Evolutionary conservation across 1,139 yeast genomes (phyloP).

Genomic region (Diutina ranongensis): DNA sequence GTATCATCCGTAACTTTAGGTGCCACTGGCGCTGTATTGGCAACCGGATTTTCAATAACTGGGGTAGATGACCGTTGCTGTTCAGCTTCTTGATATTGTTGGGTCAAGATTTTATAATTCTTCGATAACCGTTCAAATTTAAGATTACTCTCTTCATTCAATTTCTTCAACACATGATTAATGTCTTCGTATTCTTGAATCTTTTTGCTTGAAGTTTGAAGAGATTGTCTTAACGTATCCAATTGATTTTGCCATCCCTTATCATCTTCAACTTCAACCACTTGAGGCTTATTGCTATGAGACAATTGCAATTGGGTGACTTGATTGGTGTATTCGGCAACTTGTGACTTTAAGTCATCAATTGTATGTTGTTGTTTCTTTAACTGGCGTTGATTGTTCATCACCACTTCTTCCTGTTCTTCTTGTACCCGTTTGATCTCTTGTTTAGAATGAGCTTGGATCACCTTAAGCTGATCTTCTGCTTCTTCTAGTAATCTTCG

Average conservation of each 20-base stretch:
- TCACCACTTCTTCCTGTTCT: slow-evolving; percentile 49
- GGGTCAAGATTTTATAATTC: slow-evolving; percentile 50
- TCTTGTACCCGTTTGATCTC: slow-evolving; percentile 31
- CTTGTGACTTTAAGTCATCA: slow-evolving; percentile 29
- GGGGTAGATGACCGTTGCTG: slow-evolving; percentile 8
- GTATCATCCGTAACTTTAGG: slow-evolving; percentile 9
- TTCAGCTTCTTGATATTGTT: slow-evolving; percentile 35
- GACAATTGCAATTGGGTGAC: slow-evolving; percentile 22
- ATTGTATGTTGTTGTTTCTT: slow-evolving; percentile 41
- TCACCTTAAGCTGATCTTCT: slow-evolving; percentile 44
- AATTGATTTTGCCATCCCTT: slow-evolving; percentile 20
- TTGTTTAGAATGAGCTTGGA: slow-evolving; percentile 22
- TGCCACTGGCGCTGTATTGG: neutral
- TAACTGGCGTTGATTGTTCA: slow-evolving; percentile 35
- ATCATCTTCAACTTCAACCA: slow-evolving; percentile 5
- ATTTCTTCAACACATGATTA: slow-evolving; percentile 45
- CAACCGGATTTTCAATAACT: neutral
- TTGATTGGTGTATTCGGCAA: slow-evolving; percentile 17
- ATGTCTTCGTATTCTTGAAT: slow-evolving; percentile 45
- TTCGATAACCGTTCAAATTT: slow-evolving; percentile 57
- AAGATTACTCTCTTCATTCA: slow-evolving; percentile 57
- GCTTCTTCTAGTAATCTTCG: slow-evolving; percentile 58
- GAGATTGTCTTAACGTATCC: slow-evolving; percentile 39
- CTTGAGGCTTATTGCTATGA: slow-evolving; percentile 27
- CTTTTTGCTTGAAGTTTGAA: slow-evolving; percentile 38